Base-by-base conservation (phyloP, 1,284 basidiomycete genomes). In the Mrakiaceae sp. region DNA sequence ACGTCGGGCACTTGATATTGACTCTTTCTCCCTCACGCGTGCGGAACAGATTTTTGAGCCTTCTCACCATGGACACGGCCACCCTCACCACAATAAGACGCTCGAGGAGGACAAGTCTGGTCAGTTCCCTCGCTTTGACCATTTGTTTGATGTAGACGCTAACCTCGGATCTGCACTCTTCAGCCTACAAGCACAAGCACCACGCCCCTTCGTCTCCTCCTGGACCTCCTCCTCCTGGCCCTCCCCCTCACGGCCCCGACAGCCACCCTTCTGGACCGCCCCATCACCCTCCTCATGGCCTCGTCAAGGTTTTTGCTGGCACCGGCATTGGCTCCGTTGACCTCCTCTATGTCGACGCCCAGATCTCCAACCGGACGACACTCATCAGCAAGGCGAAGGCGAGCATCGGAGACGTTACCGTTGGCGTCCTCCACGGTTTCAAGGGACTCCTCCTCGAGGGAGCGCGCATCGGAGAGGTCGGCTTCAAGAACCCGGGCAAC, bases 291-390 rank as follows among this genome's bases (percentile, higher is more conserved):
- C 66, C 59, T 9, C 56, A 61, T 42, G 59, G 61, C 11, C 51
- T 62, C n/a, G 58, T 67, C 58, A 50, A 57, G n/a, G 64, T 69
- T 46, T 56, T 60, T 46, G 64, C 62, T 14, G 42, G 56, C 9
- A 63, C 68, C n/a, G 60, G 42, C 51, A 66, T 68, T 42, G 68
- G 68, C 16, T 46, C 64, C 10, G 50, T 69, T 54, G 53, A 64
- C 39, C 50, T 69, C n/a, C 63, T 40, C 14, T 69, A 67, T 58
- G 39, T 66, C 46, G 61, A 66, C 58, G 55, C 58, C 27, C 7
- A 42, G 9, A 56, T 66, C 49, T 47, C 60, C n/a, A 59, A 67
- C 54, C 27, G 53, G 7, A 62, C 64, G 27, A 52, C 64, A 1
- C 60, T 69, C 27, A 27, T 69, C 49, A 57, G 62, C 42, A 60